phyloP scores from a whole-genome alignment of 805 yeast genomes.

The Wickerhamomyces queroliae region DNA sequence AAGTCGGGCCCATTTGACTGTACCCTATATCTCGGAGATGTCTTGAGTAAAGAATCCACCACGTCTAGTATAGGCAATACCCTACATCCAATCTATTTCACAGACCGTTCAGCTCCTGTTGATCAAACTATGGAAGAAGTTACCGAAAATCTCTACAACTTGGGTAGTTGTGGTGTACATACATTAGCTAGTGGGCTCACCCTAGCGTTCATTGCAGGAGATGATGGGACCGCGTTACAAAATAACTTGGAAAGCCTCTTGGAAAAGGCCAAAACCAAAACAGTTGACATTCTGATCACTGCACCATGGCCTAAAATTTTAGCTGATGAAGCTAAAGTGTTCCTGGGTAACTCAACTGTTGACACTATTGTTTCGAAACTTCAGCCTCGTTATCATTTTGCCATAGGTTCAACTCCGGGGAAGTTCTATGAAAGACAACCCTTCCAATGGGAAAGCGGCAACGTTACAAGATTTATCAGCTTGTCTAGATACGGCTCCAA shows the following conservation, averaged over 20 bases:
- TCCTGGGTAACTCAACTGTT: conserved; percentile 39
- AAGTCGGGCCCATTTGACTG: conserved; percentile 67
- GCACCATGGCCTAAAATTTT: conserved; percentile 56
- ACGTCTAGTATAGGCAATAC: conserved; percentile 1
- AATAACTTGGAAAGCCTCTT: conserved; percentile 22
- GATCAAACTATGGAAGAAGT: no score
- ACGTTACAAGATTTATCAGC: conserved; percentile 59
- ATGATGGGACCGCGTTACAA: conserved; percentile 9
- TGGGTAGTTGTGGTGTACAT: conserved; percentile 28
- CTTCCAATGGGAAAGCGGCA: conserved; percentile 46
- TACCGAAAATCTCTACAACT: conserved; percentile 2
- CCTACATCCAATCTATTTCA: conserved; percentile 17
- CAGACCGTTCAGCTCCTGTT: conserved; percentile 14
- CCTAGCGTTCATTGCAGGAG: conserved; percentile 39
- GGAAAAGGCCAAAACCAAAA: conserved; percentile 16
- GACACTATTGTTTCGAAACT: conserved; percentile 39
- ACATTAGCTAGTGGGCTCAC: conserved; percentile 39
- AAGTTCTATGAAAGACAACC: conserved; percentile 50
- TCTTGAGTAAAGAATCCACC: conserved; percentile 6
- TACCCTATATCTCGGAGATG: conserved; percentile 47
- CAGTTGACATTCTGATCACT: conserved; percentile 51
- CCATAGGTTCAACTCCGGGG: conserved; percentile 44
- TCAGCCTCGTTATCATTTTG: conserved; percentile 66
- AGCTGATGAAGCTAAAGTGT: conserved; percentile 36
- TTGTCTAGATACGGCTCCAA: conserved; percentile 51